Conservation (phyloP, 306 rosid species). For the Phaseolus lunatus region DNA sequence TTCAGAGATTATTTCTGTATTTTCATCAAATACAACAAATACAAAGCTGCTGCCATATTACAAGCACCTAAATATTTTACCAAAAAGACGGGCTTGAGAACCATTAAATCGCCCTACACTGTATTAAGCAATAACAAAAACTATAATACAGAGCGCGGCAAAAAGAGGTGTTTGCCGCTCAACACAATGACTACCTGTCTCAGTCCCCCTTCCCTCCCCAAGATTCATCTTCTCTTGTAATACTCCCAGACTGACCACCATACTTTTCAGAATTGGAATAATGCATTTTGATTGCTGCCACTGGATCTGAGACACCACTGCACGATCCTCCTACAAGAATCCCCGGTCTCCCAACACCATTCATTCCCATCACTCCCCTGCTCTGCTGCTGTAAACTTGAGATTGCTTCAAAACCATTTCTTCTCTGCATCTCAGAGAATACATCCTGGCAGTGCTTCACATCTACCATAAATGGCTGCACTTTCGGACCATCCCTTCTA, state of each 20-base stretch:
- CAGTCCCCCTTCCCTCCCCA: constrained; percentile 80
- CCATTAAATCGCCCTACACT: constrained; percentile 67
- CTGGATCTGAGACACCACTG: constrained; percentile 82
- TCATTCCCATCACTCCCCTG: constrained; percentile 76
- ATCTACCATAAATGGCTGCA: constrained; percentile 77
- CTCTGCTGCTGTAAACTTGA: constrained; percentile 83
- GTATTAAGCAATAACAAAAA: constrained; percentile 63
- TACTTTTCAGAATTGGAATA: constrained; percentile 74
- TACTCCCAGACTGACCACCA: constrained; percentile 70
- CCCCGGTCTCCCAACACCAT: constrained; percentile 75
- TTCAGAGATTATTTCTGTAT: constrained; percentile 78
- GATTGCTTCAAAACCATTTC: constrained; percentile 71
- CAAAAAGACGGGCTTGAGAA: constrained; percentile 62
- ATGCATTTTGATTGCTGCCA: constrained; percentile 93
- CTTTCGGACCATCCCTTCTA: constrained; percentile 62
- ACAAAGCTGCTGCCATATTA: constrained; percentile 78
- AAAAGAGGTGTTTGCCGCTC: constrained; percentile 60
- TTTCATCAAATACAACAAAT: constrained; percentile 79
- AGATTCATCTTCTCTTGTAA: constrained; percentile 68
- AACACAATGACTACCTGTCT: constrained; percentile 71
- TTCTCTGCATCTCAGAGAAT: constrained; percentile 70
- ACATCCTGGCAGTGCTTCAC: constrained; percentile 67
- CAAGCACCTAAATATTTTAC: constrained; percentile 72
- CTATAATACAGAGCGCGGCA: constrained; percentile 76
- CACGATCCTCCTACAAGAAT: constrained; percentile 74